Conservation (phyloP, 2,329 filamentous ascomycete species). For the Phaeosphaeriaceae sp. region DNA sequence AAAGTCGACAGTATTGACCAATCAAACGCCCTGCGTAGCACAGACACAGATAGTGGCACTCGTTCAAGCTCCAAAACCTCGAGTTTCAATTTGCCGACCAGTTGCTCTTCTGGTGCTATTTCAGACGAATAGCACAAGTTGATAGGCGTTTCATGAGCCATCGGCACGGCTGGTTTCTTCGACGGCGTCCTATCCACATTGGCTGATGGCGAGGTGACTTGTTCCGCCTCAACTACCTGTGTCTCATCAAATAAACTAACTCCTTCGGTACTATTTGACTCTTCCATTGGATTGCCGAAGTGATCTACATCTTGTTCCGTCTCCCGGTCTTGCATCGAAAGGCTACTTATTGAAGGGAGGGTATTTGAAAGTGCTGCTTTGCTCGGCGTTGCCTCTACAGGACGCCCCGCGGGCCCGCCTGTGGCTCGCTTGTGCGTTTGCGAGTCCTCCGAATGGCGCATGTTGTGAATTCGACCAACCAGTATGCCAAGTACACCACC, state of each 20-base stretch:
- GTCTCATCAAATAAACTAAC: constrained; percentile 30
- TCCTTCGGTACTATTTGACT: constrained; percentile 30
- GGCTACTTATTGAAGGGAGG: constrained; percentile 24
- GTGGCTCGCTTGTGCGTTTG: constrained; percentile 12
- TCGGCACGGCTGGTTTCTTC: constrained; percentile 5
- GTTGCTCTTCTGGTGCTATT: constrained; percentile 43
- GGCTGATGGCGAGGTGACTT: constrained; percentile 9
- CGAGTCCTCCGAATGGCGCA: constrained; percentile 48
- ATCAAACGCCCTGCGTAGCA: constrained; percentile 74
- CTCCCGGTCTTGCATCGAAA: constrained; percentile 38
- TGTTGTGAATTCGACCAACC: constrained; percentile 70
- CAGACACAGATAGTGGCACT: constrained; percentile 72
- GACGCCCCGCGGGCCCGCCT: constrained; percentile 19
- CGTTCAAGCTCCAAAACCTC: constrained; percentile 77
- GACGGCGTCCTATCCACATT: constrained; percentile 7
- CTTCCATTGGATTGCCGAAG: constrained; percentile 34
- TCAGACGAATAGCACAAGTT: constrained; percentile 3
- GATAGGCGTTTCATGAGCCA: constrained; percentile 1
- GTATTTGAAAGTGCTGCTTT: constrained; percentile 24
- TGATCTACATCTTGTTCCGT: constrained; percentile 35
- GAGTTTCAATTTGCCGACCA: constrained; percentile 68
- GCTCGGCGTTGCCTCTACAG: constrained; percentile 19
- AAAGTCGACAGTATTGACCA: constrained; percentile 75
- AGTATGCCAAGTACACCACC: constrained; percentile 73
- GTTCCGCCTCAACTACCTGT: constrained; percentile 17